Conservation (phyloP, 2,329 filamentous ascomycete genomes). For the Meredithiella fracta region DNA sequence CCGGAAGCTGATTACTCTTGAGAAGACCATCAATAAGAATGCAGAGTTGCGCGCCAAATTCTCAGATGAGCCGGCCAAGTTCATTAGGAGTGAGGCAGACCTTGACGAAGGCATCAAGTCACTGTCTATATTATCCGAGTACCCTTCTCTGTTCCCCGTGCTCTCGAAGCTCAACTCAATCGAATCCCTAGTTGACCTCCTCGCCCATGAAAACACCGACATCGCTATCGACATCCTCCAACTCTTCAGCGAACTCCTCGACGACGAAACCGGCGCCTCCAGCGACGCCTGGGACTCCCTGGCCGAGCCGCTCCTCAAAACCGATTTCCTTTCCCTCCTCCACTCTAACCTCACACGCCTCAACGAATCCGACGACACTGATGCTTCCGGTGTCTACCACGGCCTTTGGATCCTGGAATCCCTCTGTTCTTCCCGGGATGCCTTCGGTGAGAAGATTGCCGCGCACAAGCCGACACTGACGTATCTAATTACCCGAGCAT, state of each 20-base stretch:
- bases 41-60: slow-evolving; percentile 75
- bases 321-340: slow-evolving; percentile 55
- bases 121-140: slow-evolving; percentile 72
- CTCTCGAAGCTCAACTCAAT: slow-evolving; percentile 62
- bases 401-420: slow-evolving; percentile 73
- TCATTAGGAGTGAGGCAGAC: slow-evolving; percentile 75
- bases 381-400: slow-evolving; percentile 76
- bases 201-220: slow-evolving; percentile 93
- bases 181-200: slow-evolving; percentile 56
- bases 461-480: slow-evolving; percentile 49
- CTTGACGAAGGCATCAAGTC: slow-evolving; percentile 77
- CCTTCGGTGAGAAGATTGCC: slow-evolving; percentile 56
- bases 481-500: slow-evolving; percentile 65
- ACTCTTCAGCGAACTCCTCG: slow-evolving; percentile 77
- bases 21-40: slow-evolving; percentile 82
- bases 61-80: slow-evolving; percentile 63
- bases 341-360: slow-evolving; percentile 65
- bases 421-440: slow-evolving; percentile 48
- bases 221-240: slow-evolving; percentile 86
- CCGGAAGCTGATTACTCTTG: slow-evolving; percentile 65
- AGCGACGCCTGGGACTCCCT: slow-evolving; percentile 59
- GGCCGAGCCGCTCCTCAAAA: slow-evolving; percentile 46
- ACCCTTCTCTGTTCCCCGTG: slow-evolving; percentile 66
- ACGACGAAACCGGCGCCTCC: slow-evolving; percentile 59
- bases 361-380: slow-evolving; percentile 54